Conservation (phyloP, 140 eudicot species). For the Senecio squalidus region DNA sequence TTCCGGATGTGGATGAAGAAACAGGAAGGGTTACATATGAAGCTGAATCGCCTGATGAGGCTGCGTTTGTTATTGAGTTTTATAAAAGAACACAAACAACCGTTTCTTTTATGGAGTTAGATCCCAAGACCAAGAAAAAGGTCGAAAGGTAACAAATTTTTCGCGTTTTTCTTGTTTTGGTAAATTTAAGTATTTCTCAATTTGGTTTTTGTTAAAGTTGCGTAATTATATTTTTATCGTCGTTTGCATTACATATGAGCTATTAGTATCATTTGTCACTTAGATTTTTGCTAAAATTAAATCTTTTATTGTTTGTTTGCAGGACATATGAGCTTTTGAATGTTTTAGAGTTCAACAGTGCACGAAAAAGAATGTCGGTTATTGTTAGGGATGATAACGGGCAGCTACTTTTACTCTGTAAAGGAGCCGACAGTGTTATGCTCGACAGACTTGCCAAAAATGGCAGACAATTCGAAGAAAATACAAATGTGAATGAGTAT, state of each 20-base stretch:
- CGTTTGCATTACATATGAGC: too few relatives aligned
- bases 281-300: not conserved
- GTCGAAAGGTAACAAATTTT: too few relatives aligned
- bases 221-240: too few relatives aligned
- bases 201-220: not conserved
- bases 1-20: too few relatives aligned
- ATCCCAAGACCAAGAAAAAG: too few relatives aligned
- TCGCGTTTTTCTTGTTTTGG: constrained; percentile 2
- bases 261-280: constrained; percentile 3
- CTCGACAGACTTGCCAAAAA: too few relatives aligned
- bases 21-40: too few relatives aligned
- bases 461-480: constrained; percentile 71
- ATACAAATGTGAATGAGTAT: too few relatives aligned
- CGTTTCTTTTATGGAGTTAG: constrained; percentile 56
- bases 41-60: constrained; percentile 99
- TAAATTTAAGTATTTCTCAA: not conserved
- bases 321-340: too few relatives aligned
- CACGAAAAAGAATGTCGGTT: too few relatives aligned
- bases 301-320: not conserved
- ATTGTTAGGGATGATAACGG: constrained; percentile 63
- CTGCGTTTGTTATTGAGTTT: constrained; percentile 89
- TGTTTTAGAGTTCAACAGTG: too few relatives aligned
- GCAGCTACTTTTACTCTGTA: constrained; percentile 62
- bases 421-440: too few relatives aligned
- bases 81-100: constrained; percentile 80